Evolutionary conservation across 371 early-diverging fungal species (phyloP).

Genomic region (Dipsacomyces acuminosporus): DNA sequence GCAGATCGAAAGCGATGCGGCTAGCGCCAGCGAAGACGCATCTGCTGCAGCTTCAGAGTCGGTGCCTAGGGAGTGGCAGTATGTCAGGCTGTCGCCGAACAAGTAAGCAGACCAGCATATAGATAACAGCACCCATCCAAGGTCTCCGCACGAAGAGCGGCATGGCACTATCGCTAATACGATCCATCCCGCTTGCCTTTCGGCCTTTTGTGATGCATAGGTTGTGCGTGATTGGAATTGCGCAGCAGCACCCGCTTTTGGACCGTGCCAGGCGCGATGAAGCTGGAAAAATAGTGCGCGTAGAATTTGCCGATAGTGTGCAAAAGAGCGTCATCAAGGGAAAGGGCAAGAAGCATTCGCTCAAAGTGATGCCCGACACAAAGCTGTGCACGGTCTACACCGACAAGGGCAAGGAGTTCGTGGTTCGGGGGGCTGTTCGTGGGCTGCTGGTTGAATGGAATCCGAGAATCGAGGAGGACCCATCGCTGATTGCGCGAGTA

Average conservation of each 20-base stretch:
- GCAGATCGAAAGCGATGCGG: not conserved
- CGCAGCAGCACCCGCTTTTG: slow-evolving; percentile 27
- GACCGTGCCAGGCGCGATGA: slow-evolving; percentile 3
- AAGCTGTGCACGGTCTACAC: slow-evolving; percentile 30
- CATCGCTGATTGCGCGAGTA: slow-evolving; percentile 2
- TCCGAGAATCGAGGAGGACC: slow-evolving; percentile 10
- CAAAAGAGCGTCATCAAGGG: slow-evolving; percentile 27
- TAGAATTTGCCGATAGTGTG: slow-evolving; percentile 22
- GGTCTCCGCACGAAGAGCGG: too few relatives aligned
- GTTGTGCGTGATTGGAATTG: slow-evolving; percentile 27
- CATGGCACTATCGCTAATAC: too few relatives aligned
- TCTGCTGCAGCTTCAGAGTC: not conserved
- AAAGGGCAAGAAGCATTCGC: slow-evolving; percentile 36
- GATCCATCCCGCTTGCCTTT: not conserved
- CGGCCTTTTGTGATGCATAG: slow-evolving; percentile 6
- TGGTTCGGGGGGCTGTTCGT: slow-evolving; percentile 21
- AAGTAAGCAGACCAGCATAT: too few relatives aligned
- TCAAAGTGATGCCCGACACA: slow-evolving; percentile 21
- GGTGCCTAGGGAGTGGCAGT: slow-evolving; percentile 25
- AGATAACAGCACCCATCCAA: too few relatives aligned
- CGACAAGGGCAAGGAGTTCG: slow-evolving; percentile 5
- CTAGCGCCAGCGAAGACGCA: not conserved
- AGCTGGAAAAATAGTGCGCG: slow-evolving; percentile 4
- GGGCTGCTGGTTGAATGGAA: slow-evolving; percentile 42
- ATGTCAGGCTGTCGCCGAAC: slow-evolving; percentile 31